Evolutionary conservation across 169 alveolate genomes (phyloP), one percentile per base, ranked within the genome.

Genomic region (Perkinsus chesapeaki): DNA sequence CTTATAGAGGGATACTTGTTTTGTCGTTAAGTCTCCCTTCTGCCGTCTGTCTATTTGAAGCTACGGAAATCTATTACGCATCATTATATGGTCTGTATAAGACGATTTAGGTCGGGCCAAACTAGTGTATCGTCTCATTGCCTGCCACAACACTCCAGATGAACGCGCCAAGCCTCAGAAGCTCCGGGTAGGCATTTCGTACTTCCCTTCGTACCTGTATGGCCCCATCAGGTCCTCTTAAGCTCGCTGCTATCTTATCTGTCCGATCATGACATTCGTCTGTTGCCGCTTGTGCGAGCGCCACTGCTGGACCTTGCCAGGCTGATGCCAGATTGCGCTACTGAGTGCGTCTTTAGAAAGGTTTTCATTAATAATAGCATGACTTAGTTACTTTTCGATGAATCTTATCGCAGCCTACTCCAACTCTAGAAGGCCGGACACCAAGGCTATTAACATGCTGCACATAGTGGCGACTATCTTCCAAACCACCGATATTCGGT

Each of bases 91-190:
- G n/a, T n/a, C n/a, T n/a, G n/a, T n/a, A n/a, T n/a, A n/a, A n/a
- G n/a, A n/a, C n/a, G n/a, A n/a, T n/a, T n/a, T n/a, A 60, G 82
- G 82, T 60, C 82, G 82, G 31, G 82, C 82, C 23, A 60, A 60
- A 34, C 27, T 60, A 34, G 82, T 60, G 37, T 60, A 12, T 23
- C 12, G 82, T 60, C 82, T 60, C 82, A 60, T 60, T 34, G 82
- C 82, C 82, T 60, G 82, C 82, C 82, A 60, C 82, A 60, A 60
- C 82, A 60, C 82, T 34, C 82, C 82, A 16, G 82, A 60, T 60
- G 82, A 60, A 34, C 82, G 82, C 3, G 12, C 31, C 31, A 23
- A 60, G 23, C 82, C 82, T 60, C 82, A 34, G 3, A 27, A 60
- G 82, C 82, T 60, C 3, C 82, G 82, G 82, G 82, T 60, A 60